Evolutionary conservation across 1,284 basidiomycete species (phyloP), one percentile per base, ranked within the genome.

Genomic region (Jaminaea rosea): DNA sequence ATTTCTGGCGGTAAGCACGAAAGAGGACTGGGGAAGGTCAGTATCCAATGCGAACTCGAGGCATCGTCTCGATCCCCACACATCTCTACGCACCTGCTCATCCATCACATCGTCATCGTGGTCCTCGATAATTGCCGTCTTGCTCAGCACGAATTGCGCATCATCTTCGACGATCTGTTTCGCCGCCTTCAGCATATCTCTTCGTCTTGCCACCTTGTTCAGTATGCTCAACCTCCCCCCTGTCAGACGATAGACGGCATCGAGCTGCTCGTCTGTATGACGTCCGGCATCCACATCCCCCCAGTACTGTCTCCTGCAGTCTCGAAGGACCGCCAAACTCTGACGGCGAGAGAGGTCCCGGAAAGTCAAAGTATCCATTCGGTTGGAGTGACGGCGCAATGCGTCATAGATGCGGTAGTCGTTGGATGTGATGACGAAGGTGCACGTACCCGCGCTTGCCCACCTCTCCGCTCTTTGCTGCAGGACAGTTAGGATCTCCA

Each of bases 21-120:
- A 27, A 15, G 17, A 21, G n/a, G 10, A 13, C 21, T n/a, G 27
- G 7, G 36, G n/a, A n/a, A n/a, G n/a, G n/a, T 6, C 3, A 4
- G 36, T 34, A 19, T 37, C 5, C 26, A 50, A 19, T 10, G 26
- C 15, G 4, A n/a, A 15, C 26, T n/a, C 15, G 9, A 51, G 47
- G 2, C n/a, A 31, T 5, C 23, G 4, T 49, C 26, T 19, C 8
- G 15, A 19, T 7, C n/a, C 46, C 13, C 17, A 31, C 31, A 28
- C 46, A 47, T 56, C 49, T n/a, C n/a, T n/a, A n/a, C n/a, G n/a
- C n/a, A n/a, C n/a, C n/a, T 69, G 67, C 54, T 69, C 67, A 50
- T 69, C 67, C 67, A 69, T 69, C 41, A 67, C 67, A 47, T 67
- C 67, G 32, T 69, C 67, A 36, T 69, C 67, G 34, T 69, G 67